Percentiles rank a stretch among this genome's conserved stretches.
phyloP scores from a whole-genome alignment of 192 early-diverging fungal genomes.

The Lobosporangium transversale region DNA sequence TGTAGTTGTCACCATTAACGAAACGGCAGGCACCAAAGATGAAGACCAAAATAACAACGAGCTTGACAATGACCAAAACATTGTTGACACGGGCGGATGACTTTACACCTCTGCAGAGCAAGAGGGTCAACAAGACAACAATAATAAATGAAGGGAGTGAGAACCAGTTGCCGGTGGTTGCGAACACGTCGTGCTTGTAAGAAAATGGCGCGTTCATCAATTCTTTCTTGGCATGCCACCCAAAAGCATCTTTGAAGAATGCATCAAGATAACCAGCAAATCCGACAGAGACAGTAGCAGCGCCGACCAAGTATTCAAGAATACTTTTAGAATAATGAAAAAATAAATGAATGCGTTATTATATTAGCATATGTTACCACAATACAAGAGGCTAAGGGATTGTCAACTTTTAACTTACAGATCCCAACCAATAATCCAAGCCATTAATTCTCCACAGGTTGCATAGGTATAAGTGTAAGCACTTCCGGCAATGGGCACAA shows the following conservation, averaged over 20 bases:
- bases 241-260: constrained; percentile 76
- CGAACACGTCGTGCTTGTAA: constrained; percentile 54
- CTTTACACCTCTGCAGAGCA: constrained; percentile 77
- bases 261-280: constrained; percentile 82
- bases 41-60: constrained; percentile 80
- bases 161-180: constrained; percentile 60
- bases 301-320: constrained; percentile 87
- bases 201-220: constrained; percentile 75
- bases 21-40: constrained; percentile 78
- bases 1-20: constrained; percentile 75
- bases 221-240: constrained; percentile 52
- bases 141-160: constrained; percentile 82
- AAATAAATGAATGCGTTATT: too few species aligned
- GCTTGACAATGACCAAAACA: constrained; percentile 75
- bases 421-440: constrained; percentile 95
- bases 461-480: constrained; percentile 90
- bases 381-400: too few species aligned
- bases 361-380: too few species aligned
- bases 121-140: constrained; percentile 66
- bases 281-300: constrained; percentile 82
- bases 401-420: too few species aligned
- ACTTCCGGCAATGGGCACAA: constrained; percentile 86
- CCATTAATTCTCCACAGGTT: constrained; percentile 86
- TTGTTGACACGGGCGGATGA: constrained; percentile 80
- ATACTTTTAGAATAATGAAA: constrained; percentile 49